A percentile compares a stretch with the other conserved stretches of the same genome.
phyloP scores from a whole-genome alignment of 805 yeast species.

The Ogataea neopini region DNA sequence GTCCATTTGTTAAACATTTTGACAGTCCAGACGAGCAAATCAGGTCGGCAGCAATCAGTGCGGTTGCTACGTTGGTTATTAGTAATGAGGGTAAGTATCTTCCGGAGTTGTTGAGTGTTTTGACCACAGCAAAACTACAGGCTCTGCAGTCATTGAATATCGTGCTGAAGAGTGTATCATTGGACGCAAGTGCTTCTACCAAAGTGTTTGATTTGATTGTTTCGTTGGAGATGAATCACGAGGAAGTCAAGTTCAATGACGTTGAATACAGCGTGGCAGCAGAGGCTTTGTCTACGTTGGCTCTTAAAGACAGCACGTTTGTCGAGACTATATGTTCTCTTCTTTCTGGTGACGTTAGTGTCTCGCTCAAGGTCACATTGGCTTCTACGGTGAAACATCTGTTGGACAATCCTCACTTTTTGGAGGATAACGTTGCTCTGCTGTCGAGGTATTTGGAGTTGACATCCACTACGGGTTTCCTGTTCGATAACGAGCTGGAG shows the following conservation, averaged over 20 bases:
- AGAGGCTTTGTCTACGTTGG: slow-evolving; percentile 27
- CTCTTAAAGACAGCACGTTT: slow-evolving; percentile 16
- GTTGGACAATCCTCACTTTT: slow-evolving; percentile 18
- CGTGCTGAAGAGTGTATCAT: slow-evolving; percentile 11
- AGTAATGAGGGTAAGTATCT: slow-evolving; percentile 40
- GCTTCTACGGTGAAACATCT: slow-evolving; percentile 34
- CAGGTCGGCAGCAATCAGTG: slow-evolving; percentile 49
- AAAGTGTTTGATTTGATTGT: slow-evolving; percentile 14
- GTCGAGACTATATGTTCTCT: slow-evolving; percentile 16
- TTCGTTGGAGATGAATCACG: slow-evolving; percentile 6
- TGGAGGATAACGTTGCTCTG: slow-evolving; percentile 10
- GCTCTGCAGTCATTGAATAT: slow-evolving; percentile 13
- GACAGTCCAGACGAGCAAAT: slow-evolving; percentile 35
- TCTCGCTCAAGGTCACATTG: slow-evolving; percentile 24
- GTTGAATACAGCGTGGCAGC: slow-evolving; percentile 27
- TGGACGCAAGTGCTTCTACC: slow-evolving; percentile 12
- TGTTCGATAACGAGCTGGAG: slow-evolving; percentile 45
- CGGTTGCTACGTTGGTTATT: slow-evolving; percentile 51
- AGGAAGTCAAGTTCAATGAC: slow-evolving; percentile 13
- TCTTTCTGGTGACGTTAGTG: slow-evolving; percentile 15
- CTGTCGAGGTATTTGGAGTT: slow-evolving; percentile 28
- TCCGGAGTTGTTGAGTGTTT: slow-evolving; percentile 37
- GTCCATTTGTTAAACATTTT: slow-evolving; percentile 38
- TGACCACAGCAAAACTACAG: slow-evolving; percentile 10
- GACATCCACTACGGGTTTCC: slow-evolving; percentile 24